phyloP scores from a whole-genome alignment of 2,329 filamentous ascomycete species.

The Fusarium aywerte region DNA sequence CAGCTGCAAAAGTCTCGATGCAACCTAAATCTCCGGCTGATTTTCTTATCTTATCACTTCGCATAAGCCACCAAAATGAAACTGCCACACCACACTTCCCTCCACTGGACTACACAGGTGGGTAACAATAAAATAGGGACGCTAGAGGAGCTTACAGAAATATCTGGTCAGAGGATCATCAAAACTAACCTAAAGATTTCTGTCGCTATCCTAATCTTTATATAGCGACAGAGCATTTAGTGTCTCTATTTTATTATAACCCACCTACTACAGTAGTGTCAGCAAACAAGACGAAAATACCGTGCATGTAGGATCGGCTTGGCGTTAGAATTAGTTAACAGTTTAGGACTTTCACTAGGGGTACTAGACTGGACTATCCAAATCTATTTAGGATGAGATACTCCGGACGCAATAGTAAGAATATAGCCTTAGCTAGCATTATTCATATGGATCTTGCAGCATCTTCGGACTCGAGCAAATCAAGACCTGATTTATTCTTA shows the following conservation, averaged over 20 bases:
- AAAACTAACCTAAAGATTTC: too few relatives aligned
- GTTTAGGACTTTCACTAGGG: neutral
- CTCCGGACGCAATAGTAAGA: neutral
- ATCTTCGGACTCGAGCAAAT: neutral
- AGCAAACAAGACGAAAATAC: neutral
- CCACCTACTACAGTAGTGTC: too few relatives aligned
- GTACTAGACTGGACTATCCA: neutral
- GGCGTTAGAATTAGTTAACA: neutral
- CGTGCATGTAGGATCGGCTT: neutral
- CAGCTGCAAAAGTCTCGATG: slow-evolving; percentile 18
- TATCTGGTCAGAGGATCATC: too few relatives aligned
- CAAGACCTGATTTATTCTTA: too few relatives aligned
- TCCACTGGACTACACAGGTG: neutral
- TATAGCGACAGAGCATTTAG: too few relatives aligned
- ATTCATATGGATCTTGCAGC: neutral
- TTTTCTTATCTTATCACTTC: slow-evolving; percentile 46
- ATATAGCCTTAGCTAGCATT: neutral
- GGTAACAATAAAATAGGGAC: too few relatives aligned
- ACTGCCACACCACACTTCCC: neutral
- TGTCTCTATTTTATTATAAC: too few relatives aligned
- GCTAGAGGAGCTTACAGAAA: too few relatives aligned
- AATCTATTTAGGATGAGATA: neutral
- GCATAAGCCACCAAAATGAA: neutral
- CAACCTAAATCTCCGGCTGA: slow-evolving; percentile 35
- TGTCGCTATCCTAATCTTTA: too few relatives aligned